Evolutionary conservation across 2,329 filamentous ascomycete genomes (phyloP).

Genomic region (Orbilia brochopaga): DNA sequence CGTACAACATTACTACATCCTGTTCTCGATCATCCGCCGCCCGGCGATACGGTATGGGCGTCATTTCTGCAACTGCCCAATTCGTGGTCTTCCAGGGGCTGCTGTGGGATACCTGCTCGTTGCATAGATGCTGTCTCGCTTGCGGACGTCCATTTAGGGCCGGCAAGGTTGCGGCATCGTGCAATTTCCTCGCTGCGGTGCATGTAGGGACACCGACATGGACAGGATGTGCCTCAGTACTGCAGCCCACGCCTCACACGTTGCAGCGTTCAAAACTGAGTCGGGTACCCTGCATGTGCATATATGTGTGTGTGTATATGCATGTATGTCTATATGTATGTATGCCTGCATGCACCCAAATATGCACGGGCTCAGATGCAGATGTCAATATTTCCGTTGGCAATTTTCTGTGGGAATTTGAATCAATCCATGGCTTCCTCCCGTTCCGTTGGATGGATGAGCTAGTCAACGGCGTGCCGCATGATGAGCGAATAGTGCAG

Average conservation of each 20-base stretch:
- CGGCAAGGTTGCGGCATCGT: slow-evolving; percentile 37
- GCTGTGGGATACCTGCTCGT: slow-evolving; percentile 27
- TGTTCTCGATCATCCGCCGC: slow-evolving; percentile 33
- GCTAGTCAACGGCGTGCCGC: background rate
- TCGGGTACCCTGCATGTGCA: too few relatives aligned
- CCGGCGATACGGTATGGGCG: slow-evolving; percentile 46
- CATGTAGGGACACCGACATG: background rate
- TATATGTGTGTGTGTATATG: too few relatives aligned
- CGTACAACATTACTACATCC: slow-evolving; percentile 49
- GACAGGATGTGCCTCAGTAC: background rate
- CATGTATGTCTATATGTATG: too few relatives aligned
- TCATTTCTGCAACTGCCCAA: slow-evolving; percentile 40
- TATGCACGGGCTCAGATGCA: too few relatives aligned
- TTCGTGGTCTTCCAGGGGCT: slow-evolving; percentile 36
- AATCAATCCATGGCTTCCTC: too few relatives aligned
- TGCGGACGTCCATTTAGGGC: slow-evolving; percentile 37
- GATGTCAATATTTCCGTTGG: too few relatives aligned
- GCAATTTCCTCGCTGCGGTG: slow-evolving; percentile 20
- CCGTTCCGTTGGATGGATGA: slow-evolving; percentile 14
- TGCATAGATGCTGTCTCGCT: slow-evolving; percentile 35
- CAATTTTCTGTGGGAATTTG: too few relatives aligned
- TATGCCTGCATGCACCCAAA: too few relatives aligned
- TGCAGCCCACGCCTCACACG: too few relatives aligned
- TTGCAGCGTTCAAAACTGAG: too few relatives aligned
- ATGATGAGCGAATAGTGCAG: background rate